Base-by-base conservation (phyloP, 2,329 filamentous ascomycete genomes). In the Biscogniauxia mediterranea region DNA sequence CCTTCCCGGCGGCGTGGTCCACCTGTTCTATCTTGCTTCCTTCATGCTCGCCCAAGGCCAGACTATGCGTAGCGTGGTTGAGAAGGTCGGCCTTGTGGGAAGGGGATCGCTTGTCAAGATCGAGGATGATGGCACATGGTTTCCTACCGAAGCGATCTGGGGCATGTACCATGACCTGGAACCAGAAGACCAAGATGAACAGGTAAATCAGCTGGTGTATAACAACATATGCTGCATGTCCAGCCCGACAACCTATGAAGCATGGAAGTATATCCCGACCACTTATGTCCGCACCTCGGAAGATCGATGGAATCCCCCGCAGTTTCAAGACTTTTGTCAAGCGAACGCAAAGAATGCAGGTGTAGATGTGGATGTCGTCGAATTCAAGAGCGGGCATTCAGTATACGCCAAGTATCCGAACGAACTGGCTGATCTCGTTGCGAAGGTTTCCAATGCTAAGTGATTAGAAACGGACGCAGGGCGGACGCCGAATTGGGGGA, bases 1-100 rank as follows among this genome's bases (percentile, higher is more conserved):
- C 1, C 63, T 74, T 55, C 59, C 69, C 5, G 79, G 79, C 0
- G 78, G 79, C 6, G 74, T 81, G 0, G 64, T 74, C 5, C 71
- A 71, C 62, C 64, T 75, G 15, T 73, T 77, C 2, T 80, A 76
- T 59, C 54, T 76, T 21, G 59, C 73, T 0, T 73, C 73, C 0
- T 77, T 76, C 20, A 69, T 76, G 23, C 68, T 73, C 0, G 74
- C 72, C 1, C 56, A 65, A 1, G 71, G 70, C 0, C 58, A 68
- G 32, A 70, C 66, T 23, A 63, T 74, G 26, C 54, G 56, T 53
- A 52, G 19, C 2, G n/a, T 61, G 19, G 42, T 61, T 8, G 21
- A 61, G 38, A 32, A 32, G 15, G 19, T 42, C 6, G 57, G 57
- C 1, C 20, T 62, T 1, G n/a, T 20, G 19, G 32, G 13, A n/a